These are phyloP conservation scores for Apostasia ramifera DNA, from an alignment of 106 monocot species.

Conservation along the genomic window DNA sequence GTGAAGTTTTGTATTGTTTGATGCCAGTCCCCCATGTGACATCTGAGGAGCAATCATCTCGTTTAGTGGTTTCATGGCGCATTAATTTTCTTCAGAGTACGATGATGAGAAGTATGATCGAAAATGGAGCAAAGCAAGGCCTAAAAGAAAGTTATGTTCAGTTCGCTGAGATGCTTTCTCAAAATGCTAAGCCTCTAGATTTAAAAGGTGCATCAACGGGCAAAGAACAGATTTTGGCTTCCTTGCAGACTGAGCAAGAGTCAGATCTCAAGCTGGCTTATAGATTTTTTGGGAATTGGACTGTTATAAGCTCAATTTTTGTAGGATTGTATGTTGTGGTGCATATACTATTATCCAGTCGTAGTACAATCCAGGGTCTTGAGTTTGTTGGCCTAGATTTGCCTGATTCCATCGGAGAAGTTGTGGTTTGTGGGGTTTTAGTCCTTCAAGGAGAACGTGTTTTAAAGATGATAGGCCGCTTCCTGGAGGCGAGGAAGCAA, in stretches of 20 bases:
- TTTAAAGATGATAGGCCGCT: constrained; percentile 60
- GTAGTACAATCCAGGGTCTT: constrained; percentile 58
- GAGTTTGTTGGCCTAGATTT: constrained; percentile 82
- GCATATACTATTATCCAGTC: constrained; percentile 56
- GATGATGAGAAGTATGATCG: constrained; percentile 92
- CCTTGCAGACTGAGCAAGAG: constrained; percentile 48
- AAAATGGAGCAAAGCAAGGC: constrained; percentile 77
- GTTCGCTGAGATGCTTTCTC: constrained; percentile 47
- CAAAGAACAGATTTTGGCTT: constrained; percentile 67
- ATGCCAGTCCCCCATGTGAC: constrained; percentile 57
- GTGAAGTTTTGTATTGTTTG: constrained; percentile 59
- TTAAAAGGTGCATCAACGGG: constrained; percentile 32
- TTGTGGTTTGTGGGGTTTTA: constrained; percentile 71
- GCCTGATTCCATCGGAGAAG: constrained; percentile 85
- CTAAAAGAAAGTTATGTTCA: constrained; percentile 58
- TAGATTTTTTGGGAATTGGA: constrained; percentile 77
- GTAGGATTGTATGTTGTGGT: constrained; percentile 42
- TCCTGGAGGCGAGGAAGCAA: constrained; percentile 57
- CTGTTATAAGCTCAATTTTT: constrained; percentile 46
- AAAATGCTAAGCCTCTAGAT: constrained; percentile 52
- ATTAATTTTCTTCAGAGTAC: constrained; percentile 83
- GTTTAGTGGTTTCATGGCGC: constrained; percentile 71
- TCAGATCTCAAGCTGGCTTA: constrained; percentile 63
- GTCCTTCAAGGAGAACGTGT: constrained; percentile 80
- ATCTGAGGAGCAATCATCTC: constrained; percentile 54